Percentiles rank a stretch among this genome's conserved stretches.
These are phyloP conservation scores for Boletus rex-veris DNA, from an alignment of 768 basidiomycete species.

Conservation along the genomic window DNA sequence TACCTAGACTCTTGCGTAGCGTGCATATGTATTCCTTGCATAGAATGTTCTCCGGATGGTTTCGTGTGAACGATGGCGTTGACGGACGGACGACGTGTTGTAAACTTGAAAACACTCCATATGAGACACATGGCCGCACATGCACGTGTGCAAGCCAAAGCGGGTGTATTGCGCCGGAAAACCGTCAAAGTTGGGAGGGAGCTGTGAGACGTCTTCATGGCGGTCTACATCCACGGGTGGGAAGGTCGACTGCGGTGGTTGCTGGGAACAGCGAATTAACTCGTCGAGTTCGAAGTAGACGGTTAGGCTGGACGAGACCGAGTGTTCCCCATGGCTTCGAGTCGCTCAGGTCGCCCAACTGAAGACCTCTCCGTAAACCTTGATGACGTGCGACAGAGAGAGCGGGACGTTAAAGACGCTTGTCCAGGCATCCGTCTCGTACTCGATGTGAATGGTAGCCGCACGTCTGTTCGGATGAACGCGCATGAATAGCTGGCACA, in stretches of 20 bases:
- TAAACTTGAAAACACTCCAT: conserved; percentile 91
- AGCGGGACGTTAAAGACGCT: conserved; percentile 94
- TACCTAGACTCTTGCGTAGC: conserved; percentile 93
- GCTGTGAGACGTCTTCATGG: conserved; percentile 28
- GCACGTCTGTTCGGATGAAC: conserved; percentile 89
- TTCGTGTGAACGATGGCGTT: conserved; percentile 85
- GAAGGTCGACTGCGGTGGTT: conserved; percentile 34
- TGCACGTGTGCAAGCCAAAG: conserved; percentile 83
- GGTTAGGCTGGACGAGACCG: conserved; percentile 84
- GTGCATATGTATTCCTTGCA: conserved; percentile 96
- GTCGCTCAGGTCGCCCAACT: conserved; percentile 41
- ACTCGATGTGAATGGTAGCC: conserved; percentile 82
- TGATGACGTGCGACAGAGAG: conserved; percentile 83
- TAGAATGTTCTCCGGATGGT: conserved; percentile 92
- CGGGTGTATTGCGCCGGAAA: conserved; percentile 69
- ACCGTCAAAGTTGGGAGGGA: conserved; percentile 70
- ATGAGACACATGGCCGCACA: conserved; percentile 98
- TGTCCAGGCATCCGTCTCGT: conserved; percentile 96
- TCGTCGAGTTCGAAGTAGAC: conserved; percentile 81
- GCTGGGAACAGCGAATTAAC: conserved; percentile 45
- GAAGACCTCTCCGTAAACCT: conserved; percentile 85
- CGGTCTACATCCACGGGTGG: conserved; percentile 21
- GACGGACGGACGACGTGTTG: conserved; percentile 77
- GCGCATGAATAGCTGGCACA: conserved; percentile 89
- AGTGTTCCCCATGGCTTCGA: conserved; percentile 79